A percentile compares a stretch with the other conserved stretches of the same genome.
Evolutionary conservation across 208 protist genomes (phyloP).

Genomic region (Leishmania guyanensis): DNA sequence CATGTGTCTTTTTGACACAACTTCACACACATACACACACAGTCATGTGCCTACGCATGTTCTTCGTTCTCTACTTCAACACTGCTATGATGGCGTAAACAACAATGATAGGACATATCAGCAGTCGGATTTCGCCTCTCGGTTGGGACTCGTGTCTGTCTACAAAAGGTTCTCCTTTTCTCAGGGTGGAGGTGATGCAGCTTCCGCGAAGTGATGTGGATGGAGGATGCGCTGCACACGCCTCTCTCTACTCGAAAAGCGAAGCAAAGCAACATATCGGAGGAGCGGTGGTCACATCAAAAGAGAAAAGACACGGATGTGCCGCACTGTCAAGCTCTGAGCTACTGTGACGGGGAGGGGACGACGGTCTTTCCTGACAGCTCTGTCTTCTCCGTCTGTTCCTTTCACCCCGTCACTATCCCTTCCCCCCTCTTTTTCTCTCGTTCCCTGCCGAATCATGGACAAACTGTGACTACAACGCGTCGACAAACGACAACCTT

Average conservation of each 20-base stretch:
- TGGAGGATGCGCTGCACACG: background rate
- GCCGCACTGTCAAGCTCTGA: background rate
- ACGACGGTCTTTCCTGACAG: background rate
- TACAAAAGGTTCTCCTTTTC: background rate
- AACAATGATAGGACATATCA: background rate
- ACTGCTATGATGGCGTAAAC: background rate
- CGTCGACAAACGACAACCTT: background rate
- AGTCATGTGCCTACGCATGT: background rate
- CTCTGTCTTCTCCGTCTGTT: background rate
- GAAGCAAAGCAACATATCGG: background rate
- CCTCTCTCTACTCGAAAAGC: background rate
- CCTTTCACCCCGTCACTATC: background rate
- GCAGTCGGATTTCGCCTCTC: background rate
- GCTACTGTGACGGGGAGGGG: background rate
- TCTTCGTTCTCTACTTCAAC: background rate
- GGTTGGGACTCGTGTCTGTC: background rate
- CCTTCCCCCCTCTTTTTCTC: background rate
- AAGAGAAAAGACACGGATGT: background rate
- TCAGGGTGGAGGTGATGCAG: background rate
- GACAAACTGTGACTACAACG: background rate
- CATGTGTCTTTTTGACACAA: background rate
- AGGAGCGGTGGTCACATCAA: background rate
- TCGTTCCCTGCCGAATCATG: background rate
- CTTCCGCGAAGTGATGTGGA: background rate
- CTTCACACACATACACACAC: background rate